A percentile compares a stretch with the other conserved stretches of the same genome.
Evolutionary conservation across 2,329 filamentous ascomycete species (phyloP).

Genomic region (Beauveria scarabaeidicola): DNA sequence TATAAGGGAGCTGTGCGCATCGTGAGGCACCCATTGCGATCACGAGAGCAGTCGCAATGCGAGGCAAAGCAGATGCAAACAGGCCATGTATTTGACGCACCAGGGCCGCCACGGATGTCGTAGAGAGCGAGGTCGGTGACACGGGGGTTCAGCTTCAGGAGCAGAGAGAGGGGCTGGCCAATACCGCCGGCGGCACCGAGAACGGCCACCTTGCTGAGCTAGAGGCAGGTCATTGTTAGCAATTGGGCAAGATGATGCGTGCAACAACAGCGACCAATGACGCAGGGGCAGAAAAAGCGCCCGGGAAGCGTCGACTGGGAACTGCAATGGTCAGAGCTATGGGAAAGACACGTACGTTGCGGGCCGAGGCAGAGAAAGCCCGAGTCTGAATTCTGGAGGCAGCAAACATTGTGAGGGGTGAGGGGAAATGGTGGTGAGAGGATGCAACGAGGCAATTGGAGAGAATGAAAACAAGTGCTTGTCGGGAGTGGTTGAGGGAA

Average conservation of each 20-base stretch:
- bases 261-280: neutral
- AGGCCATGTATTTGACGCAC: conserved; percentile 44
- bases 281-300: conserved; percentile 2
- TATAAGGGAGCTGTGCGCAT: conserved; percentile 2
- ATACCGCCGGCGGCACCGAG: conserved; percentile 97
- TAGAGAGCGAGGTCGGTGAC: conserved; percentile 93
- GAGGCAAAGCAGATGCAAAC: conserved; percentile 8
- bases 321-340: neutral
- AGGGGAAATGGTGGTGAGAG: conserved; percentile 12
- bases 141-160: conserved; percentile 96
- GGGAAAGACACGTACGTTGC: conserved; percentile 50
- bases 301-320: conserved; percentile 8
- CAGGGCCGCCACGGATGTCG: conserved; percentile 90
- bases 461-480: neutral
- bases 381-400: conserved; percentile 62
- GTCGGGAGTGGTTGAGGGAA: conserved; percentile 9
- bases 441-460: conserved; percentile 15
- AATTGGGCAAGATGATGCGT: conserved; percentile 9
- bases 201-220: conserved; percentile 97
- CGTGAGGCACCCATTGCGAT: neutral
- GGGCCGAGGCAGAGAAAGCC: conserved; percentile 72
- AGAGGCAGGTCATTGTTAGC: conserved; percentile 17
- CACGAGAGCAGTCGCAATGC: neutral
- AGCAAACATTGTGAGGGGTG: conserved; percentile 59
- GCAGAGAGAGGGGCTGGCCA: conserved; percentile 92